Conservation (phyloP, 139 green algal genomes). For the Chlorella sp. region DNA sequence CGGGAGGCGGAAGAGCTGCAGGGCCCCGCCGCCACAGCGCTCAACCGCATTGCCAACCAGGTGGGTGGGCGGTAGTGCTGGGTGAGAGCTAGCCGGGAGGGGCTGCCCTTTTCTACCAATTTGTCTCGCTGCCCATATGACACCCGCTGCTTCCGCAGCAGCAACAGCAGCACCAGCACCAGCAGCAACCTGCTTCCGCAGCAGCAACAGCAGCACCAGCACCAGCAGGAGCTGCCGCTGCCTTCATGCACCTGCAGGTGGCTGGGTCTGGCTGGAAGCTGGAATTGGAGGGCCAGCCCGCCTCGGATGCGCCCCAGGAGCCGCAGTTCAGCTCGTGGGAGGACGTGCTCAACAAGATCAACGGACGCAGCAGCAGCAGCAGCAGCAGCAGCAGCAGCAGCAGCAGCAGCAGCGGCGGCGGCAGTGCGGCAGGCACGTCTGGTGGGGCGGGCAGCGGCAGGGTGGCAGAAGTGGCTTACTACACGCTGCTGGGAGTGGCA, state of each 20-base stretch:
- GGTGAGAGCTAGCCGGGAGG: no score
- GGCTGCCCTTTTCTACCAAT: no score
- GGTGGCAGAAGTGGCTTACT: not conserved
- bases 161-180: not conserved
- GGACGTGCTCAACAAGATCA: conserved; percentile 26
- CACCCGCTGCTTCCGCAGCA: no score
- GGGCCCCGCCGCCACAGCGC: conserved; percentile 26
- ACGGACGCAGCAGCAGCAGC: not conserved
- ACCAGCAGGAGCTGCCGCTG: not conserved
- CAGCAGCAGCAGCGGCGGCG: not conserved
- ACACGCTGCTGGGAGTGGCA: conserved; percentile 39
- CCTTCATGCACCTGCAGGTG: conserved; percentile 22
- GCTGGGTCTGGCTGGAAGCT: conserved; percentile 51
- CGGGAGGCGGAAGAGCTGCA: conserved; percentile 27
- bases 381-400: not conserved
- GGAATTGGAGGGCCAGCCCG: conserved; percentile 23
- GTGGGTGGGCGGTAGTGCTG: not conserved
- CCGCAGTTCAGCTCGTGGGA: conserved; percentile 53
- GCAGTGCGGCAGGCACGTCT: not conserved
- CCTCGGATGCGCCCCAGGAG: conserved; percentile 16
- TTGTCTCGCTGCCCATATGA: no score
- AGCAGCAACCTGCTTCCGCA: no score
- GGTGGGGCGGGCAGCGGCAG: not conserved
- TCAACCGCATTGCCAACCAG: conserved; percentile 50
- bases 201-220: no score